phyloP scores from a whole-genome alignment of 352 stramenopile species.

The Pythium apleroticum region DNA sequence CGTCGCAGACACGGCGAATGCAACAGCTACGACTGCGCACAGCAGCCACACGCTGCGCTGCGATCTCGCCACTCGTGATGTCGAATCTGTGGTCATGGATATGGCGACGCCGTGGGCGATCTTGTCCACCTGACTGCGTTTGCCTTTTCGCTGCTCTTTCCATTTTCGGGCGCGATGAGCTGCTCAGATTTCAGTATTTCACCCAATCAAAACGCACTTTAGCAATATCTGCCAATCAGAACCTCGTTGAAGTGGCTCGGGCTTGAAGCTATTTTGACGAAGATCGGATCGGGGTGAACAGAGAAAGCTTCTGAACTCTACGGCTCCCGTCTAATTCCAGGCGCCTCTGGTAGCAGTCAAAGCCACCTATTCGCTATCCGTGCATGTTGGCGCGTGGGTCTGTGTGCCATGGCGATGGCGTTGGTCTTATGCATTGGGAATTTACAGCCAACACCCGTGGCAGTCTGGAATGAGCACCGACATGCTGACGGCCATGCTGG shows the following conservation, averaged over 20 bases:
- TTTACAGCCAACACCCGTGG: neutral
- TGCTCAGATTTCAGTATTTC: neutral
- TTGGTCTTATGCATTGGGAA: neutral
- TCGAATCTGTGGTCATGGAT: neutral
- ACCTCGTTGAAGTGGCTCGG: neutral
- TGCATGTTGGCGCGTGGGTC: neutral
- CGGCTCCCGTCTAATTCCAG: conserved; percentile 10
- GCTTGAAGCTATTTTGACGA: conserved; percentile 2
- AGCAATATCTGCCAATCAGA: neutral
- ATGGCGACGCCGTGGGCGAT: neutral
- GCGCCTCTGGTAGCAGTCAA: neutral
- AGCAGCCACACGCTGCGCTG: conserved; percentile 4
- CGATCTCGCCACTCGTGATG: neutral
- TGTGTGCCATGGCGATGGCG: neutral
- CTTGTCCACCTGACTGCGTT: neutral
- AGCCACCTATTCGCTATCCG: no score
- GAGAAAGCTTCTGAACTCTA: neutral
- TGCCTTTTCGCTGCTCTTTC: conserved; percentile 1
- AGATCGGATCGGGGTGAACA: conserved; percentile 7
- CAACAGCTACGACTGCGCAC: neutral
- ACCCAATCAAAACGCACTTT: conserved; percentile 6
- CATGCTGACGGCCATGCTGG: conserved; percentile 2
- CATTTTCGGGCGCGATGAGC: neutral
- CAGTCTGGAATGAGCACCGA: conserved; percentile 5
- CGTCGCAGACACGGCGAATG: neutral